These are phyloP conservation scores for Ascochyta clinopodiicola DNA, from an alignment of 2,329 filamentous ascomycete genomes.

Conservation along the genomic window DNA sequence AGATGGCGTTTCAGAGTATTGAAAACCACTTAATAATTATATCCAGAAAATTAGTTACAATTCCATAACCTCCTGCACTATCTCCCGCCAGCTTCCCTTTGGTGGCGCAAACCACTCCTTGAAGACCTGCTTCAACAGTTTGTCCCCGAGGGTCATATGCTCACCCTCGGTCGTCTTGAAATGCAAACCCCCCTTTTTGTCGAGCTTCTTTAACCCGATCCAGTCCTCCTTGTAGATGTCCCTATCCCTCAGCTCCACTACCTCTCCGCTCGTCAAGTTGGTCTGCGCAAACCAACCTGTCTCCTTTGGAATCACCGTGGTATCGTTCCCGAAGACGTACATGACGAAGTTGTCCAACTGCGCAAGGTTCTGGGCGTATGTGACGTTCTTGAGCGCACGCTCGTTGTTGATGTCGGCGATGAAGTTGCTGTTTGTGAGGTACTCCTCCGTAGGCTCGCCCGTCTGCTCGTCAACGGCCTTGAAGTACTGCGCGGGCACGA, in stretches of 20 bases:
- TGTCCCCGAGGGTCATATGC: slow-evolving; percentile 81
- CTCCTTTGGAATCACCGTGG: slow-evolving; percentile 87
- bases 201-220: slow-evolving; percentile 82
- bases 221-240: slow-evolving; percentile 88
- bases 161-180: slow-evolving; percentile 76
- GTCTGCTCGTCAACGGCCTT: slow-evolving; percentile 69
- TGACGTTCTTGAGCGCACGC: slow-evolving; percentile 72
- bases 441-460: slow-evolving; percentile 63
- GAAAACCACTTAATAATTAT: not conserved
- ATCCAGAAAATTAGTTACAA: slow-evolving; percentile 23
- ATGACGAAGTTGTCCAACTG: slow-evolving; percentile 80
- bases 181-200: slow-evolving; percentile 77
- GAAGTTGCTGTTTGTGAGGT: slow-evolving; percentile 83
- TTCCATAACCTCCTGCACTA: slow-evolving; percentile 33
- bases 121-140: slow-evolving; percentile 71
- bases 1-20: no score
- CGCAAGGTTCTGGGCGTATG: slow-evolving; percentile 75
- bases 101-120: slow-evolving; percentile 66
- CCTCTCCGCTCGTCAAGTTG: slow-evolving; percentile 67
- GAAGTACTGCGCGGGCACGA: slow-evolving; percentile 96
- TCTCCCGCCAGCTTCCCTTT: slow-evolving; percentile 19
- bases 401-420: slow-evolving; percentile 98
- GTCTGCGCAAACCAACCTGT: slow-evolving; percentile 85
- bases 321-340: slow-evolving; percentile 88
- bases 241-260: slow-evolving; percentile 72